These are phyloP conservation scores for Lentinula detonsa DNA, from an alignment of 768 basidiomycete species.

Conservation along the genomic window DNA sequence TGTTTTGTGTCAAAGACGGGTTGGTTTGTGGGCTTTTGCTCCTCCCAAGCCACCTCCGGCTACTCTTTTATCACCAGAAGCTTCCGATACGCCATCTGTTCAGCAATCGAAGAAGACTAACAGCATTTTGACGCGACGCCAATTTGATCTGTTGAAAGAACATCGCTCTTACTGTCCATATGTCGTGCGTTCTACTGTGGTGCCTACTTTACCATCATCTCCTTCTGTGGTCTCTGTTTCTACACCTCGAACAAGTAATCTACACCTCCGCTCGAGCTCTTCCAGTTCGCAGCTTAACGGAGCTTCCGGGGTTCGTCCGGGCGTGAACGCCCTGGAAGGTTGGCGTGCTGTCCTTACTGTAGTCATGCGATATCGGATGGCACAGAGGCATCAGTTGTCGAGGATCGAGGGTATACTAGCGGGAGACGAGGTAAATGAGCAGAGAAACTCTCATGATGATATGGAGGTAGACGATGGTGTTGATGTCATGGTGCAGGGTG, in stretches of 20 bases:
- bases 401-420: background rate
- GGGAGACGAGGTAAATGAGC: constrained; percentile 2
- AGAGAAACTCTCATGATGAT: constrained; percentile 15
- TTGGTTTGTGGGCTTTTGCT: constrained; percentile 73
- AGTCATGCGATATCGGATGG: constrained; percentile 59
- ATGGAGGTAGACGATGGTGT: constrained; percentile 41
- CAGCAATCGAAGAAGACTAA: constrained; percentile 10
- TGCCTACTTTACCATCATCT: constrained; percentile 49
- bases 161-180: constrained; percentile 88
- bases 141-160: constrained; percentile 73
- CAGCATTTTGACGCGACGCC: constrained; percentile 25
- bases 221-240: constrained; percentile 14
- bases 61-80: background rate
- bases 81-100: constrained; percentile 12
- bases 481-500: constrained; percentile 70
- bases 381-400: constrained; percentile 36
- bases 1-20: constrained; percentile 65
- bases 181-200: constrained; percentile 58
- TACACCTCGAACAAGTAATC: constrained; percentile 2
- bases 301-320: constrained; percentile 9
- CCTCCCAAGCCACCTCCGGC: constrained; percentile 13
- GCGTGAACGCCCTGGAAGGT: constrained; percentile 47
- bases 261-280: constrained; percentile 17
- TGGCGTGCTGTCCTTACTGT: constrained; percentile 77
- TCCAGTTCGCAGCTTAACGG: constrained; percentile 26